Base-by-base conservation (phyloP, 2,329 filamentous ascomycete genomes). In the Arachnopeziza araneosa region DNA sequence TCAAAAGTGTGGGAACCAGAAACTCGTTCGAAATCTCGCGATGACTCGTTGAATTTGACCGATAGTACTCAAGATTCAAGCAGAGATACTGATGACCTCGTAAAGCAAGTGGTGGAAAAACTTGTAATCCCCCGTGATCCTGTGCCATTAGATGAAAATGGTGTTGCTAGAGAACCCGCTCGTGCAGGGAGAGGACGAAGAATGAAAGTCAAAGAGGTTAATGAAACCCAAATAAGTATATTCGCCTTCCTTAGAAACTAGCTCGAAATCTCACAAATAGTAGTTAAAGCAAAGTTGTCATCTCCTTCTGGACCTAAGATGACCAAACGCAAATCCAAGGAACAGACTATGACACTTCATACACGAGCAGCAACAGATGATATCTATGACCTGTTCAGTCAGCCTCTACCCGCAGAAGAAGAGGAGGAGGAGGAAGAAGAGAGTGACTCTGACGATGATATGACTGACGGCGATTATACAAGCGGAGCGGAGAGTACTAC, bases 301-400 rank as follows among this genome's bases (percentile, higher is more conserved):
- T 97, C 93, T 1, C 93, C 93, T 0, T 90, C 90, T 0, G 84
- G 87, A n/a, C 86, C 86, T 3, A 98, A 96, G 74, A 81, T 93
- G 58, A 89, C 87, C 65, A 95, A 89, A 73, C 87, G 86, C 67
- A 68, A 74, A 67, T 81, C 80, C 12, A 76, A 80, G 44, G 93
- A 98, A 74, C 90, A 93, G n/a, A 99, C 95, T 1, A 97, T 99
- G 93, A 99, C 95, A 0, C 84, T 99, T 66, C 92, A 98, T 71
- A 99, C 95, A 14, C 90, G 85, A 68, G 93, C 95, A 65, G 95
- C 95, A 4, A 97, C 93, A 63, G 93, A 98, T 68, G 95, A 99
- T 68, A 97, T 99, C 56, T 98, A 98, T 70, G 92, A 92, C 60
- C 91, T 99, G 54, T 99, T 98, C 76, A 98, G 95, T 70, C 90